These are phyloP conservation scores for Panus rudis DNA, from an alignment of 768 basidiomycete genomes.

Conservation along the genomic window DNA sequence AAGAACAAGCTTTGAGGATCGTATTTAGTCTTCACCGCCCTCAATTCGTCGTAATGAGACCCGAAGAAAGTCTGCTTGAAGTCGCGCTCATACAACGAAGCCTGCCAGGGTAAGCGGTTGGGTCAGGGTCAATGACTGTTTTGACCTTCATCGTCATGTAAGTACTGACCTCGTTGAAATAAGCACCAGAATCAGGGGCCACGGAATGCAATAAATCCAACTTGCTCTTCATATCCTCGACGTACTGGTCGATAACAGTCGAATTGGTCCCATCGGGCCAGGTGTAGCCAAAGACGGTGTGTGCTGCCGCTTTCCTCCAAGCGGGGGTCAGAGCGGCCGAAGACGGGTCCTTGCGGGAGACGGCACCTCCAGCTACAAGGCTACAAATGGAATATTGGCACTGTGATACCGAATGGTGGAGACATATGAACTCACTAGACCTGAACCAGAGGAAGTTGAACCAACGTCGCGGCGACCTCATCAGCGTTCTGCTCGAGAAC, in stretches of 20 bases:
- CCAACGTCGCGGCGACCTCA: conserved; percentile 10
- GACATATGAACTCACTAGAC: conserved; percentile 10
- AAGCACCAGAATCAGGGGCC: conserved; percentile 30
- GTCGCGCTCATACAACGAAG: conserved; percentile 34
- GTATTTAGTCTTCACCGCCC: conserved; percentile 36
- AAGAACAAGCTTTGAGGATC: conserved; percentile 41
- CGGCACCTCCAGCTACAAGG: conserved; percentile 38
- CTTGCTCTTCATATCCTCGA: conserved; percentile 13
- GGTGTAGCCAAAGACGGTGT: conserved; percentile 17
- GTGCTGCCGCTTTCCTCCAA: conserved; percentile 37
- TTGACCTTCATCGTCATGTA: too few relatives aligned
- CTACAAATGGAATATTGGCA: too few relatives aligned
- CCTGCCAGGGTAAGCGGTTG: conserved; percentile 22
- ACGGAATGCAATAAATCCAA: conserved; percentile 25
- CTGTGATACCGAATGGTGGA: background rate
- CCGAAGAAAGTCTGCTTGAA: conserved; percentile 42
- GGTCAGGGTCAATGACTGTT: background rate
- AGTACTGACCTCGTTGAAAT: conserved; percentile 40
- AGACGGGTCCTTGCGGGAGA: conserved; percentile 28
- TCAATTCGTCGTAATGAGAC: conserved; percentile 32
- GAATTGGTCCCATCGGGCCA: conserved; percentile 18
- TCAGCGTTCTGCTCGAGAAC: conserved; percentile 13
- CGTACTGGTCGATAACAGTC: conserved; percentile 11
- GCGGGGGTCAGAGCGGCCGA: conserved; percentile 39
- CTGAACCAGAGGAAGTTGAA: conserved; percentile 4